These are phyloP conservation scores for Metarhizium rileyi DNA, from an alignment of 2,329 filamentous ascomycete genomes.

Conservation along the genomic window DNA sequence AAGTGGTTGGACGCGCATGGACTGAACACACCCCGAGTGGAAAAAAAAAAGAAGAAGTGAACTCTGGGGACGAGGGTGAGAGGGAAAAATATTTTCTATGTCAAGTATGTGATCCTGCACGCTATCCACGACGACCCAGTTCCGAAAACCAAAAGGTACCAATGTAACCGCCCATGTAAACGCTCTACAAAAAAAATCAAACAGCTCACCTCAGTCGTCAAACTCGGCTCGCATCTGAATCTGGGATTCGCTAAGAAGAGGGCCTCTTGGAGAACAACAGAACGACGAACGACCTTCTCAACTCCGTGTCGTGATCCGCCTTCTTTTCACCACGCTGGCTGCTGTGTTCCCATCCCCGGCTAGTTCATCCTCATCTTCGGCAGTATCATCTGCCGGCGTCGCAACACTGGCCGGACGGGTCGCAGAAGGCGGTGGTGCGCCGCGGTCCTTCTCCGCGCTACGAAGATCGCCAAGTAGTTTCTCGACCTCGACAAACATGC, in stretches of 20 bases:
- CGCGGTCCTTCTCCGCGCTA: constrained; percentile 54
- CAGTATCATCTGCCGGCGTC: constrained; percentile 34
- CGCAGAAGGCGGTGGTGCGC: constrained; percentile 23
- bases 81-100: not conserved
- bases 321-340: constrained; percentile 24
- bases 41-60: not conserved
- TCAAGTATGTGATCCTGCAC: not conserved
- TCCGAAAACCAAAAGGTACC: not conserved
- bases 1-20: not conserved
- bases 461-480: constrained; percentile 67
- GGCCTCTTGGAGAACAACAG: not conserved
- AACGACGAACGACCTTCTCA: too few species aligned
- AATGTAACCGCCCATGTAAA: not conserved
- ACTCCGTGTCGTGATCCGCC: constrained; percentile 25
- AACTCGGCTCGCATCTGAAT: not conserved
- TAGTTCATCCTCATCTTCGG: constrained; percentile 40
- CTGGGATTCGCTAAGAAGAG: not conserved
- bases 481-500: constrained; percentile 86
- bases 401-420: constrained; percentile 28
- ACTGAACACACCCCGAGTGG: not conserved
- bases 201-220: not conserved
- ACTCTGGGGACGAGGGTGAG: too few species aligned
- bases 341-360: constrained; percentile 29
- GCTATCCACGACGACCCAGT: not conserved
- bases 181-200: not conserved